Evolutionary conservation across 2,329 filamentous ascomycete species (phyloP), one percentile per base, ranked within the genome.

Genomic region (Nigrograna mackinnonii): DNA sequence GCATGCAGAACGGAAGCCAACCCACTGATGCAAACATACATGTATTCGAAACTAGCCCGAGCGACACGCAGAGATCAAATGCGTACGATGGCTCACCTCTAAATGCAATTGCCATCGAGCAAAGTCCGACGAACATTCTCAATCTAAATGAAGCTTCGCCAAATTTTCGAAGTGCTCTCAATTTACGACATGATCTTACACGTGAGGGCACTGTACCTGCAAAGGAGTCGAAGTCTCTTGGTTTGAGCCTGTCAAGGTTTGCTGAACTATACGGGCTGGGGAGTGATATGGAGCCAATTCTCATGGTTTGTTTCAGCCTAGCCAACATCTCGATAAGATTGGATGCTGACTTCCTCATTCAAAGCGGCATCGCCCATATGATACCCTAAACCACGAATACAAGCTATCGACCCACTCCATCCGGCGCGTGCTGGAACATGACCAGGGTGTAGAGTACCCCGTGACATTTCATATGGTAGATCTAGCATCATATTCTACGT

Each of bases 281-380:
- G 5, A 48, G 46, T 30, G 46, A 48, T 28, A 48, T 48, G 46
- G 46, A 48, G 24, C 46, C 46, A 9, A 48, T 48, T 22, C 42
- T 48, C 6, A 48, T 48, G 46, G n/a, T n/a, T n/a, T 39, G 32
- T 21, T 33, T 30, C 17, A 18, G 19, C 28, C 19, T 5, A 35
- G 9, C 12, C 6, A 3, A 6, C 12, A 5, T 17, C 32, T 30
- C n/a, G 13, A 19, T 46, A 30, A 18, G 4, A 7, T 11, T 14
- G 16, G 18, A 22, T 43, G 44, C 37, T n/a, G n/a, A n/a, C n/a
- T n/a, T n/a, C n/a, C n/a, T n/a, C n/a, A n/a, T n/a, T n/a, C n/a
- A n/a, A n/a, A n/a, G n/a, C 24, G 46, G 16, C 46, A 49, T 20
- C 46, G 46, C 5, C 46, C 46, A 11, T 49, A 47, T 14, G 37